Evolutionary conservation across 2,329 filamentous ascomycete genomes (phyloP).

Genomic region (Botrytis pseudocinerea): DNA sequence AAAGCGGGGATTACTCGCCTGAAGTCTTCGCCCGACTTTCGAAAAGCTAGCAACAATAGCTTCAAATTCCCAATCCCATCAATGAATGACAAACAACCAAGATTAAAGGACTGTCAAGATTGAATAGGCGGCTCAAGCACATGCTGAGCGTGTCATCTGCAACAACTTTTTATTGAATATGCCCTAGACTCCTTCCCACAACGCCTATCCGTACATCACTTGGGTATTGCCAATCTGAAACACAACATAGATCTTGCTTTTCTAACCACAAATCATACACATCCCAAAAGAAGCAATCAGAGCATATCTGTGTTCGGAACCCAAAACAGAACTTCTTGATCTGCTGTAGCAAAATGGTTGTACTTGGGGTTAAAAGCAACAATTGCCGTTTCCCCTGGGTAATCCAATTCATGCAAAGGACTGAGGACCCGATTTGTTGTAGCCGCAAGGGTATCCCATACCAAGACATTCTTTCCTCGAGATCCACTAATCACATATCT

Average conservation of each 20-base stretch:
- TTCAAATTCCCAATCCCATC: not conserved
- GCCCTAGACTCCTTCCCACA: slow-evolving; percentile 1
- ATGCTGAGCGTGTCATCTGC: not conserved
- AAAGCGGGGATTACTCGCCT: not conserved
- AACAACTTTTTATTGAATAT: slow-evolving; percentile 2
- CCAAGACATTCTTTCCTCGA: slow-evolving; percentile 67
- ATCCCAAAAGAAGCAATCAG: not conserved
- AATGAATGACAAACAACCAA: not conserved
- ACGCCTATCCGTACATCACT: slow-evolving; percentile 24
- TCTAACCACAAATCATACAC: not conserved
- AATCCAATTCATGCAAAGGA: slow-evolving; percentile 64
- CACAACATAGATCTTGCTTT: not conserved
- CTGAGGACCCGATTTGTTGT: slow-evolving; percentile 59
- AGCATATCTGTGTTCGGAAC: slow-evolving; percentile 59
- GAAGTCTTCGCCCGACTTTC: not conserved
- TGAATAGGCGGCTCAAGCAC: not conserved
- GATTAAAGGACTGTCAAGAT: not conserved
- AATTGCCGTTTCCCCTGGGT: slow-evolving; percentile 68
- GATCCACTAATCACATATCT: slow-evolving; percentile 83
- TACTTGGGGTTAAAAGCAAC: slow-evolving; percentile 87
- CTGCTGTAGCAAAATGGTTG: slow-evolving; percentile 88
- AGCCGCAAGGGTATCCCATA: slow-evolving; percentile 77
- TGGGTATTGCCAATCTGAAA: slow-evolving; percentile 21
- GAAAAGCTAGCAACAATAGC: not conserved
- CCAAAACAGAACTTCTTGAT: slow-evolving; percentile 81